These are phyloP conservation scores for Solanum chmielewskii DNA, from an alignment of 257 asterid genomes.

Conservation along the genomic window DNA sequence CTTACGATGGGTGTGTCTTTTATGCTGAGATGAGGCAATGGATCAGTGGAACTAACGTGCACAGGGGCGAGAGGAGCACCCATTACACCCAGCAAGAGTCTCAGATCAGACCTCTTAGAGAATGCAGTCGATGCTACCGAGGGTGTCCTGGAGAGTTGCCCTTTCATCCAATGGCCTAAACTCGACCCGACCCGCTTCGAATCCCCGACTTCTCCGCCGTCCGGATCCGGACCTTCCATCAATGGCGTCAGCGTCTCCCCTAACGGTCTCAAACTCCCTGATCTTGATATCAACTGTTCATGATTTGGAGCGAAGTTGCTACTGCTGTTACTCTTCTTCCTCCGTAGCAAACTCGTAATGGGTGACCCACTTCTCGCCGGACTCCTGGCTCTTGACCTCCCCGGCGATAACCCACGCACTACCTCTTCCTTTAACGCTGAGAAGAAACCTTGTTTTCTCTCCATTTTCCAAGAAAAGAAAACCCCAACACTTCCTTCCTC, in stretches of 20 bases:
- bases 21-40: conserved; percentile 85
- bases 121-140: conserved; percentile 39
- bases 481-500: neutral
- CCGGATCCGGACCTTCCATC: conserved; percentile 77
- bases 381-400: conserved; percentile 65
- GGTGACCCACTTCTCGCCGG: conserved; percentile 71
- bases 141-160: conserved; percentile 52
- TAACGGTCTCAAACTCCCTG: conserved; percentile 62
- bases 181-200: conserved; percentile 57
- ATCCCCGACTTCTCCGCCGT: conserved; percentile 46
- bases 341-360: conserved; percentile 44
- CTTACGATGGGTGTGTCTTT: conserved; percentile 86
- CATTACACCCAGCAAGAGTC: conserved; percentile 89
- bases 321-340: conserved; percentile 30
- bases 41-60: conserved; percentile 71
- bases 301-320: conserved; percentile 1
- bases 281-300: conserved; percentile 40
- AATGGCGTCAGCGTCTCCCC: conserved; percentile 63
- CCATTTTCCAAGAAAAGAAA: conserved; percentile 25
- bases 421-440: conserved; percentile 83
- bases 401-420: conserved; percentile 80
- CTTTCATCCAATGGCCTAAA: conserved; percentile 62
- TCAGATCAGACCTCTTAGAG: conserved; percentile 68
- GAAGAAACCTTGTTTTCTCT: conserved; percentile 80
- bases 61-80: conserved; percentile 95